Evolutionary conservation across 2,329 filamentous ascomycete genomes (phyloP).

Genomic region (Cordyceps cicadae): DNA sequence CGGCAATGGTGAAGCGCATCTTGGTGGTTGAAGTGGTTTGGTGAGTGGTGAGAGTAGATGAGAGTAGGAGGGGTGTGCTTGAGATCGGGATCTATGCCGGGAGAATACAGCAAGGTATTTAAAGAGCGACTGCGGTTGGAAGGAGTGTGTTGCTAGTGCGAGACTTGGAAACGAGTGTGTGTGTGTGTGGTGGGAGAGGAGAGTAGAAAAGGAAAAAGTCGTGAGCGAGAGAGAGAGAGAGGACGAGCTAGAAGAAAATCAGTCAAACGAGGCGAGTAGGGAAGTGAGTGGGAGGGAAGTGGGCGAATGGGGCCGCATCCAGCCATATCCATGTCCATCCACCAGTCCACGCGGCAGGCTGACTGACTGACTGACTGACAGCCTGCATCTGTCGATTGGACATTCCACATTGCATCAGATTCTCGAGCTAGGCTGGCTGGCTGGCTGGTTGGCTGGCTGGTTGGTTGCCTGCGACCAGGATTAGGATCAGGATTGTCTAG

Average conservation of each 20-base stretch:
- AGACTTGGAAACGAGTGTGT: not conserved
- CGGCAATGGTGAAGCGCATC: conserved; percentile 8
- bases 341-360: too few species aligned
- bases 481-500: not conserved
- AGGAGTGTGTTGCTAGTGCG: not conserved
- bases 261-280: conserved; percentile 1
- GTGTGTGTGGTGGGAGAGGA: not conserved
- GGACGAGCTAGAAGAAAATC: not conserved
- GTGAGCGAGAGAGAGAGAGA: too few species aligned
- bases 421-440: not conserved
- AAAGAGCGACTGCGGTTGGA: conserved; percentile 8
- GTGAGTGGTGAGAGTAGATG: not conserved
- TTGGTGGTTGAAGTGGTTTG: not conserved
- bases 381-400: not conserved
- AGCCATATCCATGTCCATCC: too few species aligned
- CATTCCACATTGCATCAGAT: not conserved
- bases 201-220: not conserved
- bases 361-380: too few species aligned
- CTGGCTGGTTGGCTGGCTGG: too few species aligned
- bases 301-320: not conserved
- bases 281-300: not conserved
- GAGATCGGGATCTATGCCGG: not conserved
- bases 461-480: too few species aligned
- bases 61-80: not conserved
- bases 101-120: not conserved